Conservation (phyloP, 179 eudicot genomes). For the Silene vulgaris region DNA sequence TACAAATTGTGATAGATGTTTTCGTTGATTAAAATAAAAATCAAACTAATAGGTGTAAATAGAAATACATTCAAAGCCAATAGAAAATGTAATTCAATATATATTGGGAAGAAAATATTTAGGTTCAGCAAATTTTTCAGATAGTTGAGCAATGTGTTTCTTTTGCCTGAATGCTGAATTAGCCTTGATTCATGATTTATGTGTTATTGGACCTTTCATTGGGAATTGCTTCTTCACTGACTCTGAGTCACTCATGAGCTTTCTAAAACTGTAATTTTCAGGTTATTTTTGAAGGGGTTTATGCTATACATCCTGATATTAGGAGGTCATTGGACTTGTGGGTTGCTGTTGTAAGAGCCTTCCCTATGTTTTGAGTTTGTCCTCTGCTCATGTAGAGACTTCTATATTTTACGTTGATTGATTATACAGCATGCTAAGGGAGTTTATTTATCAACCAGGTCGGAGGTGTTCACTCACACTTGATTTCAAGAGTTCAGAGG, state of each 20-base stretch:
- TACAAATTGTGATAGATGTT: not conserved
- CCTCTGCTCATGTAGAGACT: not conserved
- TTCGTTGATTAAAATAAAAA: too few relatives aligned
- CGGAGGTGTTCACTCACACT: conserved; percentile 98
- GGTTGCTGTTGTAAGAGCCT: conserved; percentile 93
- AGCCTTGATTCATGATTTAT: not conserved
- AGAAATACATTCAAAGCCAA: not conserved
- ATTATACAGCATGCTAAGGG: conserved; percentile 5
- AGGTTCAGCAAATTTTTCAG: not conserved
- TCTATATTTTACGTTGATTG: not conserved
- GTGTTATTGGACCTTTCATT: not conserved
- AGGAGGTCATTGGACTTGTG: conserved; percentile 84
- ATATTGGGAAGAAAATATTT: not conserved
- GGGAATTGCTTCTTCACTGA: conserved; percentile 7
- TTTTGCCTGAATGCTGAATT: not conserved
- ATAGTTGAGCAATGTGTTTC: not conserved
- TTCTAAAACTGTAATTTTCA: conserved; percentile 28
- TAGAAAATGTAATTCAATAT: not conserved
- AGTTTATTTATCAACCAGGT: conserved; percentile 50
- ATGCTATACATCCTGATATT: conserved; percentile 93
- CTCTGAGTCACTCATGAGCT: not conserved
- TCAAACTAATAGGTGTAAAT: not conserved
- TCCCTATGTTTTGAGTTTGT: conserved; percentile 12
- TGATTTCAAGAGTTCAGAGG: conserved; percentile 92
- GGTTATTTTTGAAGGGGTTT: conserved; percentile 98